A percentile compares a stretch with the other conserved stretches of the same genome.
phyloP scores from a whole-genome alignment of 2,329 filamentous ascomycete species.

The Diplocarpon mali region DNA sequence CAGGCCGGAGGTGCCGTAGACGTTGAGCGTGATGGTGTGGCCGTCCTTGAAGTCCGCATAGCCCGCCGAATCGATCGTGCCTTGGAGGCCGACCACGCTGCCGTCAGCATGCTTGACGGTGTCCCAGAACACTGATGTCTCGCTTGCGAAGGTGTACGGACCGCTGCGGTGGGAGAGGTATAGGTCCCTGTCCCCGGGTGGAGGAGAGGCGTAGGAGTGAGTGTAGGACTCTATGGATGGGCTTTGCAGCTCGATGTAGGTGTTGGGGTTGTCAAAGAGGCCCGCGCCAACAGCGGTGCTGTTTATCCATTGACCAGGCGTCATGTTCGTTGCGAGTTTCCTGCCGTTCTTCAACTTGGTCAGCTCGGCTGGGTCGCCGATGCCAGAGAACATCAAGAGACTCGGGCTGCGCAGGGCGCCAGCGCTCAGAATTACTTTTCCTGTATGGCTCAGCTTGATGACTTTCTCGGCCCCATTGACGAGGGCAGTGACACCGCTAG shows the following conservation, averaged over 20 bases:
- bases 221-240: slow-evolving; percentile 46
- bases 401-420: slow-evolving; percentile 53
- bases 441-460: slow-evolving; percentile 36
- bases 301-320: slow-evolving; percentile 43
- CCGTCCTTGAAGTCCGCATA: slow-evolving; percentile 30
- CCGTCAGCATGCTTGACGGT: slow-evolving; percentile 43
- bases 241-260: slow-evolving; percentile 40
- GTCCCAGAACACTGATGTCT: slow-evolving; percentile 54
- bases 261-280: slow-evolving; percentile 48
- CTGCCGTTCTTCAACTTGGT: slow-evolving; percentile 31
- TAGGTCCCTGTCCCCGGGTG: slow-evolving; percentile 30
- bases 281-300: slow-evolving; percentile 49
- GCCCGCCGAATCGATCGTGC: slow-evolving; percentile 40
- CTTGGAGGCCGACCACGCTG: slow-evolving; percentile 35
- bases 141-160: slow-evolving; percentile 43
- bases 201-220: slow-evolving; percentile 44
- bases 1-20: slow-evolving; percentile 45
- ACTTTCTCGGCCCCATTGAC: slow-evolving; percentile 49
- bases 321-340: slow-evolving; percentile 36
- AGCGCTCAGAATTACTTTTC: slow-evolving; percentile 56
- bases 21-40: slow-evolving; percentile 42
- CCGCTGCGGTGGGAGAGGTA: slow-evolving; percentile 44
- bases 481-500: slow-evolving; percentile 60
- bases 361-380: slow-evolving; percentile 40
- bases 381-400: slow-evolving; percentile 54